Evolutionary conservation across 768 basidiomycete genomes (phyloP), one percentile per base, ranked within the genome.

Genomic region (Trametes cingulata): DNA sequence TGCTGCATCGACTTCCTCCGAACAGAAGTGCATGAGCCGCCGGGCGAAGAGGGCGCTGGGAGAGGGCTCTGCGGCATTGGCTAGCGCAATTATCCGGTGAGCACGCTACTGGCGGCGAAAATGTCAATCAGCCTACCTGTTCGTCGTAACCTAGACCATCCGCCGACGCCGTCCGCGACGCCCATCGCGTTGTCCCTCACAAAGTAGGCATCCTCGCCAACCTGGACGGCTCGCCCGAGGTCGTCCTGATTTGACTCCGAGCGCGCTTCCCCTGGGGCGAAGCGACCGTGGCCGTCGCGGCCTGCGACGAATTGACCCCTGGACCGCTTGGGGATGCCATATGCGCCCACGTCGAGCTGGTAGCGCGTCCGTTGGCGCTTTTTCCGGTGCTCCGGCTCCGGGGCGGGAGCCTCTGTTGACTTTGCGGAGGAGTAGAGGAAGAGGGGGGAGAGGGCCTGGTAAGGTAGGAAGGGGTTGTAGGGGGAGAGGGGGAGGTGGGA

Each of bases 141-240:
- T 35, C 71, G 72, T 58, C 78, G 72, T 15, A 85, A 80, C 91
- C 77, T 73, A 8, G 87, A 81, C 95, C 94, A 97, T 0, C 95
- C 95, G 0, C 95, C 95, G 0, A 98, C 95, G 29, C 95, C 95
- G 70, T 98, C 95, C 3, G 95, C 93, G 9, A 98, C 88, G 17
- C 95, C 95, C 79, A 98, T 87, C 6, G 93, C 91, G 69, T 94
- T 90, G 58, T 87, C 82, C 6, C 84, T 77, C 6, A 92, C 75
- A 62, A 93, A 93, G 69, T 94, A 96, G 5, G 94, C 91, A 68
- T 98, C 95, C 72, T 98, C 95, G 40, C 95, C 95, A 12, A 97
- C 87, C 69, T 92, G 89, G 0, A 89, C 86, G 0, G 90, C 81
- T 13, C 88, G 79, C 36, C 71, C 71, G 41, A 42, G 35, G 35